These are phyloP conservation scores for Bryopsis sp. DNA, from an alignment of 139 green algal species.

Conservation along the genomic window DNA sequence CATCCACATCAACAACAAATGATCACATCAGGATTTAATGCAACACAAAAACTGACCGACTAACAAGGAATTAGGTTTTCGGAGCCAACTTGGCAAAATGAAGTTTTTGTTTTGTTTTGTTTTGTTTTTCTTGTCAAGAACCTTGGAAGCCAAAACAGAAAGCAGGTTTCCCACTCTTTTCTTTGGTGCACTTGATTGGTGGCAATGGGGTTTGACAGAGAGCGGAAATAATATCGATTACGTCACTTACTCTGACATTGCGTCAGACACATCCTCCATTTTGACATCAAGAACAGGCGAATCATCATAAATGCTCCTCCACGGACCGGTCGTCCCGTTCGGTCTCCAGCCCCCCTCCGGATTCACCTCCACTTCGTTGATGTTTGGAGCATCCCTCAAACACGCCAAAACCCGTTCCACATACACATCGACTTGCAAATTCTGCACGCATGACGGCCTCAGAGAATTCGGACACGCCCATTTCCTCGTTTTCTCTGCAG, in stretches of 20 bases:
- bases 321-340: constrained; percentile 16
- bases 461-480: constrained; percentile 77
- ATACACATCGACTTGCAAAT: constrained; percentile 52
- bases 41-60: neutral
- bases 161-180: neutral
- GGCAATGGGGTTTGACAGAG: neutral
- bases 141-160: neutral
- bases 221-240: too few relatives aligned
- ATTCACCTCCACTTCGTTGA: constrained; percentile 49
- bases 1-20: neutral
- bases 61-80: neutral
- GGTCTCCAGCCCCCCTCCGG: constrained; percentile 45
- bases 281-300: neutral
- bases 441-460: constrained; percentile 36
- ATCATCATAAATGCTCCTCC: constrained; percentile 11
- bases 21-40: neutral
- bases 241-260: neutral
- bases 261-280: neutral
- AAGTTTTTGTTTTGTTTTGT: too few relatives aligned
- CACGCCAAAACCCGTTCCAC: constrained; percentile 33
- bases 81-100: neutral
- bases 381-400: constrained; percentile 26
- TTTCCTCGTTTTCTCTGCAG: constrained; percentile 62
- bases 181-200: neutral
- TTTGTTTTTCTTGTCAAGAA: neutral